phyloP scores from a whole-genome alignment of 768 basidiomycete genomes.

The Gloeostereum incarnatum region DNA sequence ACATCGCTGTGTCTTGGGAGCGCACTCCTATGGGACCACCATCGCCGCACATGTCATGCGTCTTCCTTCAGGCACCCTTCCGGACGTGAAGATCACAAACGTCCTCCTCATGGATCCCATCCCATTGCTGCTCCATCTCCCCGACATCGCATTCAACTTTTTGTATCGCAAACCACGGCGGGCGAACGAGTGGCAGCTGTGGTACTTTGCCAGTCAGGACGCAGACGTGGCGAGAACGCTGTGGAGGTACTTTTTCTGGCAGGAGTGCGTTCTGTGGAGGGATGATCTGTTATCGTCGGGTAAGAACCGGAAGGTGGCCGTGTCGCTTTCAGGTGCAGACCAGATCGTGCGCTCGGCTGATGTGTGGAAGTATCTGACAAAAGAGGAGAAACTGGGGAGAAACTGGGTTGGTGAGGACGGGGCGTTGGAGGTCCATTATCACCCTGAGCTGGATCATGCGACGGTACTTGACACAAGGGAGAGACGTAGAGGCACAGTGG shows the following conservation, averaged over 20 bases:
- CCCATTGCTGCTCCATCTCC: conserved; percentile 53
- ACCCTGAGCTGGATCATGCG: conserved; percentile 29
- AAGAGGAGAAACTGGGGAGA: conserved; percentile 6
- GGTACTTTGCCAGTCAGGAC: conserved; percentile 61
- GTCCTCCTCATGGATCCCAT: conserved; percentile 55
- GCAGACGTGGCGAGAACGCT: conserved; percentile 52
- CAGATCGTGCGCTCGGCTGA: conserved; percentile 28
- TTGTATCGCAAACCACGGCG: conserved; percentile 43
- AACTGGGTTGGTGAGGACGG: conserved; percentile 9
- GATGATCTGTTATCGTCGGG: conserved; percentile 32
- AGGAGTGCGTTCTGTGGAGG: conserved; percentile 49
- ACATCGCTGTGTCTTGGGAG: conserved; percentile 30
- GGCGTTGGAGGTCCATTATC: conserved; percentile 19
- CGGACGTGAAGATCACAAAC: conserved; percentile 27
- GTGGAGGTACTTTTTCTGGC: conserved; percentile 57
- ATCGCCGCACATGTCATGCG: conserved; percentile 41
- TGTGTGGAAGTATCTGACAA: conserved; percentile 26
- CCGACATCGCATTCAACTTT: conserved; percentile 57
- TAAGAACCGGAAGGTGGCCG: conserved; percentile 18
- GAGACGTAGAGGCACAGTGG: conserved; percentile 17
- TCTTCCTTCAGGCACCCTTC: conserved; percentile 9
- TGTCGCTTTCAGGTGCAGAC: conserved; percentile 27
- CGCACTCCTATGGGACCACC: conserved; percentile 59
- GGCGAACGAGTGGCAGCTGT: conserved; percentile 59
- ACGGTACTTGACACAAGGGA: conserved; percentile 26